Conservation (phyloP, 257 asterid species). For the Penstemon newberryi region DNA sequence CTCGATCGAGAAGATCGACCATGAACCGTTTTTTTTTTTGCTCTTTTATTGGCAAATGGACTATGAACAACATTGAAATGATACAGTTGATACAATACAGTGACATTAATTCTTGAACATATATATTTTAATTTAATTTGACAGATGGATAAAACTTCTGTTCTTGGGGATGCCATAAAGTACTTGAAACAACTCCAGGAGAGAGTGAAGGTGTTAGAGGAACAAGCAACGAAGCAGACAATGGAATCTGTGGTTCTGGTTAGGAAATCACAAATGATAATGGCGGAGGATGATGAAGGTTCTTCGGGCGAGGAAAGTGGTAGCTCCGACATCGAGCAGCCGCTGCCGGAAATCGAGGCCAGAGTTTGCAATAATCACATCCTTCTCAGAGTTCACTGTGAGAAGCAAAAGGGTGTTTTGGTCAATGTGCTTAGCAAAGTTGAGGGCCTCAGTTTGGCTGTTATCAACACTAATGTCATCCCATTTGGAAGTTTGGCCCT, state of each 20-base stretch:
- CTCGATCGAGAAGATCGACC: no score
- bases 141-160: conserved; percentile 52
- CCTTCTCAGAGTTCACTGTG: conserved; percentile 42
- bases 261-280: conserved; percentile 36
- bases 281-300: conserved; percentile 44
- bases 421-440: conserved; percentile 35
- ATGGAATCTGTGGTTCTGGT: conserved; percentile 37
- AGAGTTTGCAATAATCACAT: conserved; percentile 35
- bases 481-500: conserved; percentile 39
- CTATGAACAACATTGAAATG: no score
- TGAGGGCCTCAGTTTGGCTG: conserved; percentile 42
- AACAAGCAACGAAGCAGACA: conserved; percentile 27
- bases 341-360: conserved; percentile 48
- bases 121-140: not conserved
- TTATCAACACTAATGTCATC: conserved; percentile 36
- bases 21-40: no score
- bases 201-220: conserved; percentile 41
- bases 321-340: conserved; percentile 23
- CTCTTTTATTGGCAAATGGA: no score
- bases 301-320: conserved; percentile 33
- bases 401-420: conserved; percentile 39
- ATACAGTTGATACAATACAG: no score
- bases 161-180: conserved; percentile 46
- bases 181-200: conserved; percentile 37
- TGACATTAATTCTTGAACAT: no score